Base-by-base conservation (phyloP, 2,329 filamentous ascomycete genomes). In the Pestalotiopsis fici region DNA sequence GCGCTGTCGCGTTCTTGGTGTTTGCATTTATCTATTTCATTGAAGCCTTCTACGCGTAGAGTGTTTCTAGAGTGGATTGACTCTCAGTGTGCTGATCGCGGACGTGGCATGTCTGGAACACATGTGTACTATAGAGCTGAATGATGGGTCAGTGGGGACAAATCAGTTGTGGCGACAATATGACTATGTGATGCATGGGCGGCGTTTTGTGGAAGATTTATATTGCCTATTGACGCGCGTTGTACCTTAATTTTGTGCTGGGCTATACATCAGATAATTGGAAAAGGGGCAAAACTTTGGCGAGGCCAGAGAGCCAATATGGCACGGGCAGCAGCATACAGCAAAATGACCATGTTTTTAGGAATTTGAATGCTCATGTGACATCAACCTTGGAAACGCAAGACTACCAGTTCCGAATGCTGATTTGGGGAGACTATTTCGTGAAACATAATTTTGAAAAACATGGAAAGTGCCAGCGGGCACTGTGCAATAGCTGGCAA, bases 21-120 rank as follows among this genome's bases (percentile, higher is more conserved):
- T 99, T 99, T 77, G 95, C 94, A 69, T 81, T 97, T 73, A 95
- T 99, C 73, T 99, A 99, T 81, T 82, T 97, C 47, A 84, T 95
- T 69, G 95, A 98, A 80, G 91, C 92, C 15, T 82, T 95, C 75
- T 89, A 89, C 75, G 80, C 81, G 64, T 87, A 80, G 69, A 60
- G 64, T 23, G 13, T 37, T 27, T 21, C 25, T 3, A 3, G 12
- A 35, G 1, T 31, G 18, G 11, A 21, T 27, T 50, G 4, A 18
- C 21, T 47, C 59, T n/a, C 28, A 21, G n/a, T 47, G 35, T 47
- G 37, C 37, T 63, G 18, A 39, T 50, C 23, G 7, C 13, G 25
- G 25, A 47, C 37, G 18, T 63, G 13, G 9, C 27, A 62, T 27
- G 25, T 27, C 25, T 18, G 23, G 25, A 27, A 13, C 27, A 9